Percentiles rank a stretch among this genome's conserved stretches.
These are phyloP conservation scores for Thelonectria blattea DNA, from an alignment of 2,329 filamentous ascomycete species.

Conservation along the genomic window DNA sequence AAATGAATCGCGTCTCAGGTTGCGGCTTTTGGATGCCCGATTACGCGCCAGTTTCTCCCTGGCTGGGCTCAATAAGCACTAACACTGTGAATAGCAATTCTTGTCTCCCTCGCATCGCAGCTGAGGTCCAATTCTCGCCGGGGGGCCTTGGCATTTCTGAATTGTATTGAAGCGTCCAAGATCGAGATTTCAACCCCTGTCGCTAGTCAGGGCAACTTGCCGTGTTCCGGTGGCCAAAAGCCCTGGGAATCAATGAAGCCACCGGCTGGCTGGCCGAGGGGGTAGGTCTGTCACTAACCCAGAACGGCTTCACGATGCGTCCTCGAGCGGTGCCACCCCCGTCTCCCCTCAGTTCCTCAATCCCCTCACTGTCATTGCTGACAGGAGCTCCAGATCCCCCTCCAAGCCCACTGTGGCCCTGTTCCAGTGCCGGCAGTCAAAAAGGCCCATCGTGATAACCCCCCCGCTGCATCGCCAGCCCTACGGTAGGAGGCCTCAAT, in stretches of 20 bases:
- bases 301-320: not conserved
- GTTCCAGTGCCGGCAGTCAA: conserved; percentile 36
- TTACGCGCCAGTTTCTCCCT: not conserved
- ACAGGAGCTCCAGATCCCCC: not conserved
- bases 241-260: no score
- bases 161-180: no score
- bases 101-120: not conserved
- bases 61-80: not conserved
- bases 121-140: not conserved
- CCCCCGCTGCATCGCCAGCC: no score
- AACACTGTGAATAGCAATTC: not conserved
- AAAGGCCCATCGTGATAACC: not conserved
- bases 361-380: conserved; percentile 28
- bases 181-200: not conserved
- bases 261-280: no score
- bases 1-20: no score
- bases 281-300: not conserved
- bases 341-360: not conserved
- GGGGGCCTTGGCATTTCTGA: not conserved
- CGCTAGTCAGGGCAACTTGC: not conserved
- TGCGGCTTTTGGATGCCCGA: no score
- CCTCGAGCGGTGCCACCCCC: no score
- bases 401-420: conserved; percentile 46
- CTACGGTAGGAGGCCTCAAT: no score
- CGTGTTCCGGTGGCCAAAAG: not conserved